Percentiles rank a stretch among this genome's conserved stretches.
phyloP scores from a whole-genome alignment of 2,329 filamentous ascomycete species.

The Fusarium hainanense region DNA sequence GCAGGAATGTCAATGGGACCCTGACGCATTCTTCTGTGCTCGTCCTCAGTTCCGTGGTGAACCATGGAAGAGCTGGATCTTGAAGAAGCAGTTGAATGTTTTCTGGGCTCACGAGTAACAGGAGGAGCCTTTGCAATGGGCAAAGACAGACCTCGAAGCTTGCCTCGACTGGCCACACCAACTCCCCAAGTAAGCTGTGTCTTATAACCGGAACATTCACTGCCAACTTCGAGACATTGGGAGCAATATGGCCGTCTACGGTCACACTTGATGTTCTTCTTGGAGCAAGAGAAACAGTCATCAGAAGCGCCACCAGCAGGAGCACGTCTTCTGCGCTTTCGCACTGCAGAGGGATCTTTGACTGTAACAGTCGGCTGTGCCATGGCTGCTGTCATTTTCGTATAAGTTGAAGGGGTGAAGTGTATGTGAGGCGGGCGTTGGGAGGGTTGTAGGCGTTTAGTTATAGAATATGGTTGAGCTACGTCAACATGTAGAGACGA shows the following conservation, averaged over 20 bases:
- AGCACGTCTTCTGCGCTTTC: constrained; percentile 86
- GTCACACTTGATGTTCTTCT: constrained; percentile 87
- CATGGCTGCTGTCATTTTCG: constrained; percentile 62
- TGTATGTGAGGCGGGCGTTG: constrained; percentile 8
- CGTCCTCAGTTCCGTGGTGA: constrained; percentile 48
- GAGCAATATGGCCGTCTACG: constrained; percentile 93
- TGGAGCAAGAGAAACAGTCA: constrained; percentile 94
- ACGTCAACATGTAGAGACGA: constrained; percentile 21
- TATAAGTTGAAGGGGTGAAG: constrained; percentile 9
- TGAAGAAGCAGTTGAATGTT: constrained; percentile 55
- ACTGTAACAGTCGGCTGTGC: constrained; percentile 56
- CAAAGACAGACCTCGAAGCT: constrained; percentile 88
- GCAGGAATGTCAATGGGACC: constrained; percentile 53
- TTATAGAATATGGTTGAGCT: constrained; percentile 15
- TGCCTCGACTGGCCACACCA: constrained; percentile 93
- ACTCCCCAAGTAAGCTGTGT: constrained; percentile 97
- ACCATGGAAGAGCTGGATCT: constrained; percentile 59
- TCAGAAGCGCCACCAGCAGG: constrained; percentile 89
- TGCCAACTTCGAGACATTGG: constrained; percentile 89
- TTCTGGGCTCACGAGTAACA: constrained; percentile 62
- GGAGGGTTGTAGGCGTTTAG: constrained; percentile 19
- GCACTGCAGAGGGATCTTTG: constrained; percentile 64
- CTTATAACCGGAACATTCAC: constrained; percentile 95
- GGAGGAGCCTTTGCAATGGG: constrained; percentile 72
- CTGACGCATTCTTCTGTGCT: constrained; percentile 47